These are phyloP conservation scores for Lasiodiplodia gonubiensis DNA, from an alignment of 2,329 filamentous ascomycete species.

Conservation along the genomic window DNA sequence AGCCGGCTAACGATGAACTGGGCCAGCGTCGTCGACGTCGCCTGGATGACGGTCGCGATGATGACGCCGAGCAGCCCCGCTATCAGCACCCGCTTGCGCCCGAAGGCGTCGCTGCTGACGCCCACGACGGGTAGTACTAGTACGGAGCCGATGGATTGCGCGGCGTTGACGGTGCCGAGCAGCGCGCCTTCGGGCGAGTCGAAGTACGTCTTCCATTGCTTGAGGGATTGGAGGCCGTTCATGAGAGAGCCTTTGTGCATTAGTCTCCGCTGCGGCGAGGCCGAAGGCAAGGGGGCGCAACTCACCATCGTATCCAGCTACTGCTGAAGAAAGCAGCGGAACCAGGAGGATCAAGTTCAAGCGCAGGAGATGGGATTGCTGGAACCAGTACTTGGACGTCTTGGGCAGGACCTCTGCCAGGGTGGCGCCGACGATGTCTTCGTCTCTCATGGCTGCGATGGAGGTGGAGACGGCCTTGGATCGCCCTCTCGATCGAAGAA, in stretches of 20 bases:
- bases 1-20: slow-evolving; percentile 32
- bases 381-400: slow-evolving; percentile 51
- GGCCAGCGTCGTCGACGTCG: slow-evolving; percentile 22
- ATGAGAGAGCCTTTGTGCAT: slow-evolving; percentile 28
- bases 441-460: slow-evolving; percentile 56
- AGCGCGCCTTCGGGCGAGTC: slow-evolving; percentile 31
- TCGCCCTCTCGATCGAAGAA: neutral
- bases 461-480: neutral
- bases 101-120: slow-evolving; percentile 28
- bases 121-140: slow-evolving; percentile 28
- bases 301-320: slow-evolving; percentile 54
- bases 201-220: slow-evolving; percentile 32
- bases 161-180: slow-evolving; percentile 32
- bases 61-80: slow-evolving; percentile 28
- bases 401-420: slow-evolving; percentile 50
- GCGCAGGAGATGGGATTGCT: slow-evolving; percentile 49
- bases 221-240: slow-evolving; percentile 32
- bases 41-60: slow-evolving; percentile 30
- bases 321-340: slow-evolving; percentile 51
- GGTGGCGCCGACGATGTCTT: slow-evolving; percentile 51
- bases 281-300: no score
- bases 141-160: slow-evolving; percentile 30
- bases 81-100: slow-evolving; percentile 26
- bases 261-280: neutral
- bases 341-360: slow-evolving; percentile 54